These are phyloP conservation scores for Ceratobasidium sp. DNA, from an alignment of 1,284 basidiomycete genomes.

Conservation along the genomic window DNA sequence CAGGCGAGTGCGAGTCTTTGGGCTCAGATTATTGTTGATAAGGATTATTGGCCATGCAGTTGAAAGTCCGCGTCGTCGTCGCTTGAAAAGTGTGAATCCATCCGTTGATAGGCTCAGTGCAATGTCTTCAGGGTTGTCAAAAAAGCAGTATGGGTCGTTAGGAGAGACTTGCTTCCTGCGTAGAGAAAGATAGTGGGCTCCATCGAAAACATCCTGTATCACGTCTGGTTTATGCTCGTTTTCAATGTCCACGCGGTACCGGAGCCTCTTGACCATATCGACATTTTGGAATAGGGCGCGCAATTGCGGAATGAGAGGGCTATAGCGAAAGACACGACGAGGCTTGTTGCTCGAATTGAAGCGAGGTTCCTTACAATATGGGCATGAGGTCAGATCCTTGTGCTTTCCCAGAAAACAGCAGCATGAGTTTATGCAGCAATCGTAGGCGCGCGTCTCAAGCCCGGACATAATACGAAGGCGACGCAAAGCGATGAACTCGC, in stretches of 20 bases:
- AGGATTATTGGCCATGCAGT: slow-evolving; percentile 37
- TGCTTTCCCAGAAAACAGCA: slow-evolving; percentile 49
- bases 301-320: slow-evolving; percentile 51
- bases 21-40: slow-evolving; percentile 29
- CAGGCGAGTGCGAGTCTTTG: background rate
- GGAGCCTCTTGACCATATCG: slow-evolving; percentile 44
- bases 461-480: slow-evolving; percentile 30
- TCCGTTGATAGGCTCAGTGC: slow-evolving; percentile 49
- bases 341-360: slow-evolving; percentile 45
- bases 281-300: slow-evolving; percentile 47
- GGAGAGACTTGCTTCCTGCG: slow-evolving; percentile 44
- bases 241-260: slow-evolving; percentile 45
- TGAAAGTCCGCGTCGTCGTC: slow-evolving; percentile 44
- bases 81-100: slow-evolving; percentile 49
- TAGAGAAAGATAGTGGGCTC: slow-evolving; percentile 47
- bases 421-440: slow-evolving; percentile 45
- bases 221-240: background rate
- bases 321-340: slow-evolving; percentile 47
- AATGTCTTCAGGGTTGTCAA: slow-evolving; percentile 49
- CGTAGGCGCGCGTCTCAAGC: slow-evolving; percentile 22
- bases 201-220: slow-evolving; percentile 51
- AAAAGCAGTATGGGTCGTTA: slow-evolving; percentile 45
- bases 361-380: slow-evolving; percentile 49
- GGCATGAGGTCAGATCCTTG: slow-evolving; percentile 47
- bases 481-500: slow-evolving; percentile 23